Conservation (phyloP, 2,329 filamentous ascomycete species). For the Fusarium luffae region DNA sequence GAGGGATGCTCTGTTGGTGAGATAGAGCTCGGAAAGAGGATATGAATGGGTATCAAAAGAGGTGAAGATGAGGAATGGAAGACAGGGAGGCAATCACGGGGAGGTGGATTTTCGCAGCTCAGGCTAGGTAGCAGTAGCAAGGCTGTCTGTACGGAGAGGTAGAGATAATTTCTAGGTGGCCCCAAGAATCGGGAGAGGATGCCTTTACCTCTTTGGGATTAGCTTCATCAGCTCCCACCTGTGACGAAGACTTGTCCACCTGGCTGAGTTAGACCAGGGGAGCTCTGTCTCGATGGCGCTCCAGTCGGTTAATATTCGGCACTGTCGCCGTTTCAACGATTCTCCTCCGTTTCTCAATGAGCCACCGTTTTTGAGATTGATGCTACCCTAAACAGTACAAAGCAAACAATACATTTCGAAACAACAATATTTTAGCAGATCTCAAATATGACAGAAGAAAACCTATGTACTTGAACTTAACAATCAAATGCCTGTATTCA, state of each 20-base stretch:
- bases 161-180: slow-evolving; percentile 52
- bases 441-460: background rate
- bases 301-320: slow-evolving; percentile 40
- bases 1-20: slow-evolving; percentile 33
- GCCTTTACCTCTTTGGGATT: slow-evolving; percentile 36
- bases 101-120: slow-evolving; percentile 50
- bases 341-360: background rate
- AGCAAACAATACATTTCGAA: background rate
- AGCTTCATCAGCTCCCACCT: slow-evolving; percentile 32
- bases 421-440: background rate
- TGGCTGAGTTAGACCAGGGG: slow-evolving; percentile 34
- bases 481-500: background rate
- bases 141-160: slow-evolving; percentile 41
- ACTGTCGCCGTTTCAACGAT: background rate
- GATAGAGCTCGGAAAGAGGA: slow-evolving; percentile 37
- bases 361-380: slow-evolving; percentile 1
- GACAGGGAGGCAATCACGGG: slow-evolving; percentile 46
- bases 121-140: slow-evolving; percentile 27
- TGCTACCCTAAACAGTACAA: slow-evolving; percentile 12
- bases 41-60: slow-evolving; percentile 50
- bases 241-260: slow-evolving; percentile 23
- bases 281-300: slow-evolving; percentile 10
- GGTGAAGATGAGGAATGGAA: slow-evolving; percentile 46
- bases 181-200: slow-evolving; percentile 42
- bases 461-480: background rate